phyloP scores from a whole-genome alignment of 306 rosid species.

The Sicyos edulis region DNA sequence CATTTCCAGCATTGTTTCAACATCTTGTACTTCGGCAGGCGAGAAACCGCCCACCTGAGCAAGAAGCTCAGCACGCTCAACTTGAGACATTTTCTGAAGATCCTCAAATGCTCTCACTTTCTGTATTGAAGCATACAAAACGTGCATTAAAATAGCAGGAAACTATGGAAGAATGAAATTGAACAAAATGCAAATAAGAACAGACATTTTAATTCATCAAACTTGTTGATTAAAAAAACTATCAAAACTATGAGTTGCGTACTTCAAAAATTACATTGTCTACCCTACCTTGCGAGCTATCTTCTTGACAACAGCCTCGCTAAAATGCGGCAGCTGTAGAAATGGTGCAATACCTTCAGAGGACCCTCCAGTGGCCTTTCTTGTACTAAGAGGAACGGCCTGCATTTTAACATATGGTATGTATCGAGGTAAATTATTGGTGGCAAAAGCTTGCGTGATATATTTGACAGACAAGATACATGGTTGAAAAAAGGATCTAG shows the following conservation, averaged over 20 bases:
- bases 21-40: constrained; percentile 62
- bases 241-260: background rate
- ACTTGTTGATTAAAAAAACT: too few species aligned
- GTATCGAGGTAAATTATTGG: constrained; percentile 2
- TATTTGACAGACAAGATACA: background rate
- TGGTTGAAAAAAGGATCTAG: background rate
- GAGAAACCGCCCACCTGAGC: constrained; percentile 69
- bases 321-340: constrained; percentile 91
- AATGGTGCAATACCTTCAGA: constrained; percentile 95
- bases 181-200: background rate
- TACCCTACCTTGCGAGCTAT: constrained; percentile 78
- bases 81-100: constrained; percentile 62
- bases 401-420: constrained; percentile 31
- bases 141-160: constrained; percentile 12
- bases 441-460: background rate
- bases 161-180: background rate
- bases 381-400: constrained; percentile 96
- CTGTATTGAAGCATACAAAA: constrained; percentile 35
- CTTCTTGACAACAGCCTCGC: constrained; percentile 75
- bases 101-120: constrained; percentile 90
- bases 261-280: background rate
- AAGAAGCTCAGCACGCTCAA: constrained; percentile 80
- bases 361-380: constrained; percentile 80
- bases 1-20: constrained; percentile 69
- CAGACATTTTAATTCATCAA: background rate